Base-by-base conservation (phyloP, 179 eudicot species). In the Corrigiola litoralis region DNA sequence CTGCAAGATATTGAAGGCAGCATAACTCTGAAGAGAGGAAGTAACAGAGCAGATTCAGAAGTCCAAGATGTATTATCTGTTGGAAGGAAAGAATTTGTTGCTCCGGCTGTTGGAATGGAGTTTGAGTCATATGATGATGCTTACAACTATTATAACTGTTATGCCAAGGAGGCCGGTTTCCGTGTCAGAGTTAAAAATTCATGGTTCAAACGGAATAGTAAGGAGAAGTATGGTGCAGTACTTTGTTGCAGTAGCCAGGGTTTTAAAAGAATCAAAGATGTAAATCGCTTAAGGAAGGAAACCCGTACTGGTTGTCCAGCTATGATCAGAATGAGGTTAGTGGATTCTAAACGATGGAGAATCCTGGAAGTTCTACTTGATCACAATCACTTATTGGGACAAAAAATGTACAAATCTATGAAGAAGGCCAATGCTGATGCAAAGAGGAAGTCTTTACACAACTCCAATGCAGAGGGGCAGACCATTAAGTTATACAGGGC, bases 161-260 rank as follows among this genome's bases (percentile, higher is more conserved):
- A 85, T 52, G 85, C 87, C 16, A 81, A 64, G 71, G 90, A 81
- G 61, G 72, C 67, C 21, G 90, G 90, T 0, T 85, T 85, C 57
- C 78, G 78, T 58, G 85, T 85, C 24, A 67, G 90, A 48, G 90
- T 85, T 50, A 85, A 85, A 59, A 80, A 81, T 55, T 85, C 87
- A n/a, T 85, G 90, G 90, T 80, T 81, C 61, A 85, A 86, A 76
- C 79, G 86, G 29, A 77, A 81, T 58, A 85, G 81, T 70, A 79
- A 69, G 71, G 90, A 85, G 72, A 85, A 85, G 66, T 79, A 79
- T 32, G 90, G 90, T 37, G 90, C 90, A 16, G 90, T 85, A 28
- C 85, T 85, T 56, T 85, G 90, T 66, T 85, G 90, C 72, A 85
- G 84, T 59, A 75, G 90, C 62, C 85, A 85, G 65, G 90, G 90